phyloP scores from a whole-genome alignment of 805 yeast genomes.

The Zygoascus ofunaensis region DNA sequence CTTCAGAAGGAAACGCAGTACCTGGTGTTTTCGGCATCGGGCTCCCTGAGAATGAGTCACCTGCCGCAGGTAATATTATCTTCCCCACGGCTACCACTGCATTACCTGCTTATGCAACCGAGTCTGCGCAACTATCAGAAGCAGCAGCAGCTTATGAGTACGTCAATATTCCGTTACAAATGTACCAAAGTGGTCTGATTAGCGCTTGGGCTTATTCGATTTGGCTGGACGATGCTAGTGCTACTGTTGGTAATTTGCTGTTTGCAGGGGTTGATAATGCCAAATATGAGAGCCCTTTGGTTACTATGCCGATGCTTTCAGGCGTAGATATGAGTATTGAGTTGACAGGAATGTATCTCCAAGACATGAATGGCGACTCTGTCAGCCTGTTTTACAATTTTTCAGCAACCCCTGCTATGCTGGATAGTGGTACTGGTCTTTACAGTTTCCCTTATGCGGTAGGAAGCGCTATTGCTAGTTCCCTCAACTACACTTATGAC shows the following conservation, averaged over 20 bases:
- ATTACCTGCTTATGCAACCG: background rate
- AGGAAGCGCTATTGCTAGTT: conserved; percentile 23
- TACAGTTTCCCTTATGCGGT: conserved; percentile 21
- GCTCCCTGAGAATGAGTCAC: conserved; percentile 12
- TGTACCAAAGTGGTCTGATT: conserved; percentile 41
- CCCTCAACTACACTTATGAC: conserved; percentile 34
- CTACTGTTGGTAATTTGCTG: conserved; percentile 31
- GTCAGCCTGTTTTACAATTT: background rate
- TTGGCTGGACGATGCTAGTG: conserved; percentile 32
- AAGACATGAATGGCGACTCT: conserved; percentile 3
- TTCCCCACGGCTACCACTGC: conserved; percentile 4
- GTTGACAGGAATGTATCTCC: conserved; percentile 3
- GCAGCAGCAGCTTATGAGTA: conserved; percentile 29
- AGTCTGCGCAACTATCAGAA: background rate
- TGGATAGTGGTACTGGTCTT: conserved; percentile 21
- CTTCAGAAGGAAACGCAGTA: conserved; percentile 51
- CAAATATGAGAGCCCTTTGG: conserved; percentile 35
- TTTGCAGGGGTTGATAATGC: conserved; percentile 47
- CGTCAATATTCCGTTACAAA: conserved; percentile 53
- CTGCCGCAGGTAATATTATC: background rate
- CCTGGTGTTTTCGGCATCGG: conserved; percentile 17
- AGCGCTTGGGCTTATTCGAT: conserved; percentile 38
- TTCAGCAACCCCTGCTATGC: conserved; percentile 9
- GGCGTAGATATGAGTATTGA: conserved; percentile 12
- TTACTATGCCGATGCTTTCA: conserved; percentile 17